These are phyloP conservation scores for Akanthomyces muscarius DNA, from an alignment of 2,329 filamentous ascomycete species.

Conservation along the genomic window DNA sequence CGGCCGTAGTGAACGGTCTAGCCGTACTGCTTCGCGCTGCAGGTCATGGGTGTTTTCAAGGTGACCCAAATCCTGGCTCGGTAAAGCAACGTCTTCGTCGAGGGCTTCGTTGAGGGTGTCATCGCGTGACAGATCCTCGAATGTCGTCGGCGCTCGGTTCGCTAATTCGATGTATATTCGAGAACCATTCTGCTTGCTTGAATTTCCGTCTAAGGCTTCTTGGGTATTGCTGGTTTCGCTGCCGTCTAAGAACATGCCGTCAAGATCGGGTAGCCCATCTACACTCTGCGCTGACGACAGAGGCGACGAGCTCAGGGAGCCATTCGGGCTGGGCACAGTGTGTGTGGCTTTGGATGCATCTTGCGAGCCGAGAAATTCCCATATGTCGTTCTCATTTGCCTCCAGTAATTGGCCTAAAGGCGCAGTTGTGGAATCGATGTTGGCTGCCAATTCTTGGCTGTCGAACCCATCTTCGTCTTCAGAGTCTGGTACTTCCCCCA, in stretches of 20 bases:
- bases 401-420: not conserved
- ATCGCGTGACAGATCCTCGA: not conserved
- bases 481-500: constrained; percentile 49
- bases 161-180: not conserved
- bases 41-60: not conserved
- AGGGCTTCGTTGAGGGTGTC: not conserved
- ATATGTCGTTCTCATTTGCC: constrained; percentile 26
- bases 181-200: not conserved
- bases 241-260: constrained; percentile 17
- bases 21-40: constrained; percentile 29
- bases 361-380: constrained; percentile 35
- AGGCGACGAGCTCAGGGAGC: constrained; percentile 30
- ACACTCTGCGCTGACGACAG: constrained; percentile 33
- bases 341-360: constrained; percentile 20
- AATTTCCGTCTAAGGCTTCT: constrained; percentile 16
- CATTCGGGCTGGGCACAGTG: constrained; percentile 11
- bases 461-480: constrained; percentile 46
- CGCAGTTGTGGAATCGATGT: constrained; percentile 18
- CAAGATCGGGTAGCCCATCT: constrained; percentile 23
- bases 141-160: not conserved
- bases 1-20: constrained; percentile 51
- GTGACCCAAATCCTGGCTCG: constrained; percentile 16
- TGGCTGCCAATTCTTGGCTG: constrained; percentile 27
- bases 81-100: not conserved
- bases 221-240: not conserved